Evolutionary conservation across 2,329 filamentous ascomycete species (phyloP), one percentile per base, ranked within the genome.

Genomic region (Helotiales sp.): DNA sequence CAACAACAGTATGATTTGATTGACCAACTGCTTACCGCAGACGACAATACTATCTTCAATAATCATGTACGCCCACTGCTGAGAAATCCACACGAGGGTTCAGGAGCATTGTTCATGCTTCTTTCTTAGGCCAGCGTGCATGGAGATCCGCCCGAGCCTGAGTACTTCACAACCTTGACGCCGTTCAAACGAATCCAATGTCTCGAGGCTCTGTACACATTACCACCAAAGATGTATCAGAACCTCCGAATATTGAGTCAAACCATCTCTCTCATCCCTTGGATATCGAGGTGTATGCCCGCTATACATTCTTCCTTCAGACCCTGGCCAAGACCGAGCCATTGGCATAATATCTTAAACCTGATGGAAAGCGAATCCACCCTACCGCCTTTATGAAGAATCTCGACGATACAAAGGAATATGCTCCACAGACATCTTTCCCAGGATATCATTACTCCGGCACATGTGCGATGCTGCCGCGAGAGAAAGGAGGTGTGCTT

Each of bases 181-280:
- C 27, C n/a, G 36, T 47, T 10, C 51, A 44, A 10, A 48, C 51
- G 38, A 62, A 76, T 57, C 70, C 74, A 0, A 70, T 76, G 33
- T 77, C 75, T 0, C 71, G 76, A 17, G 77, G 76, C 1, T 72
- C 58, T 15, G 64, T 76, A 0, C 77, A 79, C 56, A 73, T 79
- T 44, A 61, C 61, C 0, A 77, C 74, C 0, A 42, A 73, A 0
- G 67, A 77, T 44, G 68, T 73, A 0, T 63, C 63, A 0, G 67
- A 60, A 1, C 62, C 71, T 13, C 76, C 77, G 0, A 42, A 59
- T 1, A 77, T 80, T 53, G 75, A 81, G 62, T 73, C 74, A 0
- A 70, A 70, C 9, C 78, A 77, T 34, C 68, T 79, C 17, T 70
- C 73, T 7, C 74, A 80, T 54, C 75, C 77, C 0, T 64, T 76